These are phyloP conservation scores for Oropetium thomaeum DNA, from an alignment of 176 grass and related monocot genomes.

Conservation along the genomic window DNA sequence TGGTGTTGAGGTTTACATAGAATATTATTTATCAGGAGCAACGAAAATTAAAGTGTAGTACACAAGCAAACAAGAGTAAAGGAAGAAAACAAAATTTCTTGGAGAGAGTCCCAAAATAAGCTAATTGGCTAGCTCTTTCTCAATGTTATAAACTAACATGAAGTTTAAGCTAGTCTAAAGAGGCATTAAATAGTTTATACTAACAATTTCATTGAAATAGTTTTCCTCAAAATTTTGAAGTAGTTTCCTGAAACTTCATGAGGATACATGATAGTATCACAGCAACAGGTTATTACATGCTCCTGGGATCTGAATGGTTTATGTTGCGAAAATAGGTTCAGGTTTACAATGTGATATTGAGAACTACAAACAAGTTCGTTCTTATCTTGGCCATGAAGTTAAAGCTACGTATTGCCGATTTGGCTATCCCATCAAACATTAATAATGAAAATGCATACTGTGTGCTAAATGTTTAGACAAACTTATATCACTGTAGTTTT, in stretches of 20 bases:
- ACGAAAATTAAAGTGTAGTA: background rate
- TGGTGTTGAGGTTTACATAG: background rate
- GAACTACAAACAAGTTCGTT: background rate
- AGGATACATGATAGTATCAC: background rate
- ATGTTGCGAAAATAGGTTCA: slow-evolving; percentile 1
- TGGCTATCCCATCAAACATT: background rate
- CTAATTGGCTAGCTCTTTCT: background rate
- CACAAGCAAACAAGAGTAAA: no score
- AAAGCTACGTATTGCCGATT: background rate
- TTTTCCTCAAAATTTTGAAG: no score
- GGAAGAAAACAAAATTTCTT: no score
- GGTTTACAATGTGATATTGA: background rate
- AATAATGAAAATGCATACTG: background rate
- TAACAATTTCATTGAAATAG: background rate
- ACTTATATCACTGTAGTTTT: background rate
- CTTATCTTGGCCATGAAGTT: slow-evolving; percentile 8
- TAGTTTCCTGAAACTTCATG: background rate
- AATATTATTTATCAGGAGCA: background rate
- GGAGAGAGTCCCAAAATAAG: background rate
- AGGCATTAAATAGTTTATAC: background rate
- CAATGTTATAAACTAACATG: background rate
- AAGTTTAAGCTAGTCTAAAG: slow-evolving; percentile 2
- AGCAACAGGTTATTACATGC: slow-evolving; percentile 1
- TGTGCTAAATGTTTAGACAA: background rate
- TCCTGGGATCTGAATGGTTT: background rate